phyloP scores from a whole-genome alignment of 2,329 filamentous ascomycete species.

The Didymella keratinophila region DNA sequence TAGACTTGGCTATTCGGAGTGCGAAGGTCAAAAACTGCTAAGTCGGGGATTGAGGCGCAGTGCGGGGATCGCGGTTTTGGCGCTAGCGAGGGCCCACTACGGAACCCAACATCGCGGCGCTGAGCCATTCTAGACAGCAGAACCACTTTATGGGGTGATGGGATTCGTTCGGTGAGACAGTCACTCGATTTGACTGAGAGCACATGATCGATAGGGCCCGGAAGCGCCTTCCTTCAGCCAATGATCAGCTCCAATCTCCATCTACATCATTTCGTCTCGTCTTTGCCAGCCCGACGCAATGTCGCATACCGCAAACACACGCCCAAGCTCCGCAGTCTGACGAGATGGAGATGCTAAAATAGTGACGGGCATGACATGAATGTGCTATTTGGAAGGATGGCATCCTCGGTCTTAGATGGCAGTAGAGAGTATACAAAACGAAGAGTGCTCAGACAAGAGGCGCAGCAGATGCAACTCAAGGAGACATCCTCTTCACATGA shows the following conservation, averaged over 20 bases:
- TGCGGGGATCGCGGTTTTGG: not conserved
- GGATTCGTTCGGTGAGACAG: slow-evolving; percentile 3
- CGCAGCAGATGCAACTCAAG: slow-evolving; percentile 1
- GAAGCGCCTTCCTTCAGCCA: slow-evolving; percentile 1
- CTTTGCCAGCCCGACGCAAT: not conserved
- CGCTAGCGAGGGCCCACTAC: not conserved
- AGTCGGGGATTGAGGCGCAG: slow-evolving; percentile 4
- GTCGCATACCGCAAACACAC: slow-evolving; percentile 15
- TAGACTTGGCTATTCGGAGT: not conserved
- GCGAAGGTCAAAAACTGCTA: not conserved
- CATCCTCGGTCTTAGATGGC: not conserved
- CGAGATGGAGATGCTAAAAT: not conserved
- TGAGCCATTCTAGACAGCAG: not conserved
- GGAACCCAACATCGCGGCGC: not conserved
- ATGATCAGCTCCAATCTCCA: not conserved
- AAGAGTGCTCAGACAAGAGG: not conserved
- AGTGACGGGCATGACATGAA: not conserved
- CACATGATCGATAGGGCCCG: not conserved
- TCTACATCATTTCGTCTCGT: not conserved
- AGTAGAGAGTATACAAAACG: not conserved
- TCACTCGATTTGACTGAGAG: not conserved
- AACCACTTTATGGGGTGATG: not conserved
- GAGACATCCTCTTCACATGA: not conserved
- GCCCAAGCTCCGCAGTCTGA: not conserved
- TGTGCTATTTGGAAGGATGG: not conserved